Evolutionary conservation across 306 rosid species (phyloP).

Genomic region (Acacia confusa): DNA sequence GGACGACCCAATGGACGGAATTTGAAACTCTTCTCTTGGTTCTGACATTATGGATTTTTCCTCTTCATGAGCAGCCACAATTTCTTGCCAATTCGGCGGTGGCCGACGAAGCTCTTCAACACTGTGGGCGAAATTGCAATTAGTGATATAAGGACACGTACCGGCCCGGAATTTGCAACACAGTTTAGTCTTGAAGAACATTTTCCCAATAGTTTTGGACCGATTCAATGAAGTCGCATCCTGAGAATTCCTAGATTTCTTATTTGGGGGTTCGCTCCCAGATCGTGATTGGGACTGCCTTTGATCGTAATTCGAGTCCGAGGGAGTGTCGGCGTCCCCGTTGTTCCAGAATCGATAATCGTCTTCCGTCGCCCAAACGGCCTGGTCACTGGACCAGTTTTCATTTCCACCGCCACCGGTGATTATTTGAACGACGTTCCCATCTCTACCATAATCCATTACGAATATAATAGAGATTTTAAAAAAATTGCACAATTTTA

Average conservation of each 20-base stretch:
- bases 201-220: conserved; percentile 88
- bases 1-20: conserved; percentile 69
- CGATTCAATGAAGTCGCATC: conserved; percentile 61
- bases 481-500: background rate
- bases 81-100: conserved; percentile 97
- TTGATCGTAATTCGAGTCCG: conserved; percentile 73
- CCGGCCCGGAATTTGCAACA: conserved; percentile 96
- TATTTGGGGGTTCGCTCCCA: conserved; percentile 80
- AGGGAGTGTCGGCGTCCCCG: conserved; percentile 54
- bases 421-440: conserved; percentile 82
- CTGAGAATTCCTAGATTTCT: conserved; percentile 78
- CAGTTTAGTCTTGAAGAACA: conserved; percentile 97
- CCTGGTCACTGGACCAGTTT: conserved; percentile 73
- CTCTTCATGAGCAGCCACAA: conserved; percentile 94
- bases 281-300: conserved; percentile 68
- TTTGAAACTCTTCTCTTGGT: conserved; percentile 93
- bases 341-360: conserved; percentile 86
- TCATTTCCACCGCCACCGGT: conserved; percentile 58
- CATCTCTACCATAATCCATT: conserved; percentile 75
- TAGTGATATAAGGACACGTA: conserved; percentile 84
- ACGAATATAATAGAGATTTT: background rate
- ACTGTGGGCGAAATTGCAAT: conserved; percentile 98
- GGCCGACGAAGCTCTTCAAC: conserved; percentile 96
- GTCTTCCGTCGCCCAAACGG: conserved; percentile 96
- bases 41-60: conserved; percentile 55